Evolutionary conservation across 768 basidiomycete genomes (phyloP).

Genomic region (Xerocomellus dryophilus): DNA sequence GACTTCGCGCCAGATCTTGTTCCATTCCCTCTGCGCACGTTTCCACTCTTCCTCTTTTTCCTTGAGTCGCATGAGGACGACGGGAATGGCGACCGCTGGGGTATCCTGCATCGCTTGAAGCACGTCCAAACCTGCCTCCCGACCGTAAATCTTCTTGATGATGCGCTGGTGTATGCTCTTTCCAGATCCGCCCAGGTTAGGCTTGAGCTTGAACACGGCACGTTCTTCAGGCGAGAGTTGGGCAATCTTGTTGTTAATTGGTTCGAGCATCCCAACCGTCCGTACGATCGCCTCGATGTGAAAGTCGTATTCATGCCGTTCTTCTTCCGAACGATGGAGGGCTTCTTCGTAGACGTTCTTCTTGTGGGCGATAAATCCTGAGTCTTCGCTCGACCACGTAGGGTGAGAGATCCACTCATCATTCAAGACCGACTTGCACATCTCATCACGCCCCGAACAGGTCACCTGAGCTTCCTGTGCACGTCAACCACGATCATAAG

Average conservation of each 20-base stretch:
- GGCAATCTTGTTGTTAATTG: constrained; percentile 83
- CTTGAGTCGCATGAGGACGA: constrained; percentile 85
- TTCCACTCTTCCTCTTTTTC: constrained; percentile 99
- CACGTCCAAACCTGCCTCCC: constrained; percentile 77
- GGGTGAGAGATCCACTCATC: constrained; percentile 99
- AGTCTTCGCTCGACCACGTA: constrained; percentile 91
- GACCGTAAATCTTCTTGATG: constrained; percentile 96
- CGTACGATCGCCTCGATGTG: constrained; percentile 94
- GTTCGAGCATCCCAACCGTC: constrained; percentile 88
- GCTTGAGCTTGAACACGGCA: constrained; percentile 77
- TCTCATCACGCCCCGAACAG: constrained; percentile 94
- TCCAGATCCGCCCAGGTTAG: constrained; percentile 76
- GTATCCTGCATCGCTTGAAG: constrained; percentile 89
- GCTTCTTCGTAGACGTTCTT: constrained; percentile 98
- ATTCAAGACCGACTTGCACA: constrained; percentile 94
- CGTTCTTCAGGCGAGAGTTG: constrained; percentile 79
- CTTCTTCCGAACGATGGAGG: constrained; percentile 93
- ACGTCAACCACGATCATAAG: background rate
- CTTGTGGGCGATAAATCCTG: constrained; percentile 84
- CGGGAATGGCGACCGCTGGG: constrained; percentile 82
- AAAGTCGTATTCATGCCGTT: constrained; percentile 98
- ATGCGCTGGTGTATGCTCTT: constrained; percentile 92
- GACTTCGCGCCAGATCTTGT: constrained; percentile 97
- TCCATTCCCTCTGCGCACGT: constrained; percentile 95
- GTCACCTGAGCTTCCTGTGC: constrained; percentile 78